Evolutionary conservation across 164 flowering plant genomes (phyloP), one percentile per base, ranked within the genome.

Genomic region (Vitis riparia): DNA sequence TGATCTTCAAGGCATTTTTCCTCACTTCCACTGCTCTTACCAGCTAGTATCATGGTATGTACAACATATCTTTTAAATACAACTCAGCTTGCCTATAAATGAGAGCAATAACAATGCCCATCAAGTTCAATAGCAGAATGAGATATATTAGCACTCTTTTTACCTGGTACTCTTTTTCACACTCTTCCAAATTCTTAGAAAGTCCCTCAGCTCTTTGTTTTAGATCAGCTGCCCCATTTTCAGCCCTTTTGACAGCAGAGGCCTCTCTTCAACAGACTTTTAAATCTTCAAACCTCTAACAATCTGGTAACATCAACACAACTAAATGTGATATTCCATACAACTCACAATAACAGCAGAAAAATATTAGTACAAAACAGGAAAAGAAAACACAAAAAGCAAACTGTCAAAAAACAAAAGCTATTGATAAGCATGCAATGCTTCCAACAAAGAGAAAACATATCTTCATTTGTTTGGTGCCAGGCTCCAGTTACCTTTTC

Each of bases 1-100:
- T 93, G 97, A 82, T 96, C 99, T 72, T 96, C 96, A 63, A 96
- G 91, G 81, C 98, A 93, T 79, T 96, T 96, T 60, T 92, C 97
- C 74, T 96, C 97, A 79, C 86, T 77, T 47, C 95, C 97, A 75
- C 92, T 91, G 75, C 91, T 89, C 79, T 96, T 96, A 16, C 99
- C 99, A 74, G 97, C 97, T 49, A 91, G 67, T 96, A 70, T 13
- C 76, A 80, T 3, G 71, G 19, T 27, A 56, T 71, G 66, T 17
- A 72, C 6, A 32, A 27, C 51, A 51, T 23, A 17, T 17, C 12
- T 12, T 51, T 58, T 51, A 57, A 51, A 14, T 47, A 71, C 19
- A 19, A 27, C 19, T 62, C 48, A 14, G 29, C n/a, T n/a, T 62
- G 66, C 50, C 19, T 1, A 37, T 16, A 3, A 51, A 23, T n/a